Conservation (phyloP, 805 yeast genomes). For the Candida nonsorbophila region DNA sequence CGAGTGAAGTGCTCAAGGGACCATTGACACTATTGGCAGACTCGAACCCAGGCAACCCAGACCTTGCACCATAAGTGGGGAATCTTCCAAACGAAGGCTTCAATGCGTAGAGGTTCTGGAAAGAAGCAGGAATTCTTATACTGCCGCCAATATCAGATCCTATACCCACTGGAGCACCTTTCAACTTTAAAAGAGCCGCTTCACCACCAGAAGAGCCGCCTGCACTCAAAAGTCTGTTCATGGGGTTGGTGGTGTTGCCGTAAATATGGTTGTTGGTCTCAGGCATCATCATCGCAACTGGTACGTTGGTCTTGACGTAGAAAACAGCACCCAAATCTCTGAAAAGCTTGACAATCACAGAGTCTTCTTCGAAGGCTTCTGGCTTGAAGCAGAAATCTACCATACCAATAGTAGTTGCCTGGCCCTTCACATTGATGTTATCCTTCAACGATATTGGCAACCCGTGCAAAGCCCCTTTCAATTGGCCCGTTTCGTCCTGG, state of each 20-base stretch:
- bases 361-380: slow-evolving; percentile 19
- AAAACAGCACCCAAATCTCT: slow-evolving; percentile 38
- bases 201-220: slow-evolving; percentile 45
- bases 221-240: slow-evolving; percentile 30
- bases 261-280: slow-evolving; percentile 35
- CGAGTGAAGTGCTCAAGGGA: slow-evolving; percentile 7
- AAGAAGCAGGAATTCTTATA: slow-evolving; percentile 41
- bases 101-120: slow-evolving; percentile 32
- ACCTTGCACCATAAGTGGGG: slow-evolving; percentile 39
- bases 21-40: slow-evolving; percentile 62
- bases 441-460: slow-evolving; percentile 60
- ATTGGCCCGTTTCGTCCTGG: slow-evolving; percentile 39
- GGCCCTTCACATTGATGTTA: slow-evolving; percentile 34
- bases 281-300: slow-evolving; percentile 41
- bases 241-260: slow-evolving; percentile 33
- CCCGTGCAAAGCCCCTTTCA: slow-evolving; percentile 62
- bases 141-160: slow-evolving; percentile 43
- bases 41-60: slow-evolving; percentile 60
- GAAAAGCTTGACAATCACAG: slow-evolving; percentile 24
- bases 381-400: slow-evolving; percentile 17
- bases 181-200: slow-evolving; percentile 36
- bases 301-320: slow-evolving; percentile 39
- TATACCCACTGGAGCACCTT: slow-evolving; percentile 34
- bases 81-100: slow-evolving; percentile 36
- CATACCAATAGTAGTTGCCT: slow-evolving; percentile 35